A percentile compares a stretch with the other conserved stretches of the same genome.
phyloP scores from a whole-genome alignment of 1,284 basidiomycete species.

The Bjerkandera adusta region DNA sequence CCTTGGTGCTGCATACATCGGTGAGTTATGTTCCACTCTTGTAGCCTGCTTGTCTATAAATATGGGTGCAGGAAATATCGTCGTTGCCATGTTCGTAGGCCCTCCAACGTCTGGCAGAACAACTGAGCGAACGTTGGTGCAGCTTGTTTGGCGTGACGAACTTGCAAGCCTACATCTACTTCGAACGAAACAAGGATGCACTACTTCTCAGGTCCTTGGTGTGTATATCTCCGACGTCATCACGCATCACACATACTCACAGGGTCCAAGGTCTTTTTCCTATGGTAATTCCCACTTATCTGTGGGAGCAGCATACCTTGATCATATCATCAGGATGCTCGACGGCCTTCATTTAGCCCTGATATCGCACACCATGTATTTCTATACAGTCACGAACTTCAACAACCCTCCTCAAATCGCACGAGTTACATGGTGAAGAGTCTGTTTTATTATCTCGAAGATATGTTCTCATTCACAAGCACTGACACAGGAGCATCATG shows the following conservation, averaged over 20 bases:
- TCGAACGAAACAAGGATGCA: slow-evolving; percentile 13
- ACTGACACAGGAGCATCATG: slow-evolving; percentile 22
- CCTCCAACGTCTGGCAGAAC: background rate
- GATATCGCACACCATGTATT: slow-evolving; percentile 19
- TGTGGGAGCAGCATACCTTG: background rate
- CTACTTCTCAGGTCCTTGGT: slow-evolving; percentile 8
- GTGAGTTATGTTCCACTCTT: background rate
- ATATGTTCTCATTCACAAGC: too few relatives aligned
- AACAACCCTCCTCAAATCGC: slow-evolving; percentile 11
- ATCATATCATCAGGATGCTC: slow-evolving; percentile 13
- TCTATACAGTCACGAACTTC: slow-evolving; percentile 19
- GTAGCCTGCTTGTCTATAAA: background rate
- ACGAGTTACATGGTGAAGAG: slow-evolving; percentile 18
- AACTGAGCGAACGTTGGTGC: background rate
- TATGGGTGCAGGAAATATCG: slow-evolving; percentile 9
- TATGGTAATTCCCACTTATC: slow-evolving; percentile 18
- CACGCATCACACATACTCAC: background rate
- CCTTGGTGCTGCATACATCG: slow-evolving; percentile 10
- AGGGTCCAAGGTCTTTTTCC: slow-evolving; percentile 11
- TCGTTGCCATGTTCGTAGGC: slow-evolving; percentile 5
- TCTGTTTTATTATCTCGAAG: too few relatives aligned
- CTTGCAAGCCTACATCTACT: slow-evolving; percentile 19
- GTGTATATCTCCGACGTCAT: background rate
- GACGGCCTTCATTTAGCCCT: slow-evolving; percentile 17
- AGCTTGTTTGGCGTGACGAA: slow-evolving; percentile 20